Conservation (phyloP, 2,329 filamentous ascomycete genomes). For the Laburnicola sp. region DNA sequence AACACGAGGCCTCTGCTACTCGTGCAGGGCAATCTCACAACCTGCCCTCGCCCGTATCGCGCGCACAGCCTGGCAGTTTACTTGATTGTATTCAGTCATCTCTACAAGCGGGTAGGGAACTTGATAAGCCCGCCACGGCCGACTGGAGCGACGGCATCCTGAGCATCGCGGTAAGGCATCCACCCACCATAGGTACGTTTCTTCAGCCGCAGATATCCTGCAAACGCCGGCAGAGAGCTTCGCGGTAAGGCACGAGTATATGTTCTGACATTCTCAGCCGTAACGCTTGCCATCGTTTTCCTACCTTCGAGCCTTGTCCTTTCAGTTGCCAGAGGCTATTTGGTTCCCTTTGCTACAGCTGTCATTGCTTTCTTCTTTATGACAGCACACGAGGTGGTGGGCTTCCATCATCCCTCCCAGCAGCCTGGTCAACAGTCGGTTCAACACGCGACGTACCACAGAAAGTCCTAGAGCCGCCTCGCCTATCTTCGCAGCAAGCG, state of each 20-base stretch:
- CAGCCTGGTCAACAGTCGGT: background rate
- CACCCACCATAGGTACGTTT: background rate
- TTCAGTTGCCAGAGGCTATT: slow-evolving; percentile 5
- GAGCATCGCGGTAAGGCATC: slow-evolving; percentile 18
- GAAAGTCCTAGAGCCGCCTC: background rate
- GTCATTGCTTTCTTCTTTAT: slow-evolving; percentile 1
- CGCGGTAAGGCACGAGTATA: slow-evolving; percentile 10
- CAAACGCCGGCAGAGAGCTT: background rate
- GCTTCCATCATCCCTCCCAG: slow-evolving; percentile 5
- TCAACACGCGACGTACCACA: slow-evolving; percentile 4
- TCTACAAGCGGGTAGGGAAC: slow-evolving; percentile 5
- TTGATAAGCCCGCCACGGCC: slow-evolving; percentile 19
- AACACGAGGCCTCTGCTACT: background rate
- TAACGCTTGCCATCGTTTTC: background rate
- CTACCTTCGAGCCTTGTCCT: background rate
- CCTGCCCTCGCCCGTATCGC: slow-evolving; percentile 11
- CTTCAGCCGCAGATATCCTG: slow-evolving; percentile 20
- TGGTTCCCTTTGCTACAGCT: background rate
- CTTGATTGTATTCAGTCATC: slow-evolving; percentile 19
- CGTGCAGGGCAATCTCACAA: slow-evolving; percentile 2
- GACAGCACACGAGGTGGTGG: slow-evolving; percentile 6
- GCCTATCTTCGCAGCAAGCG: slow-evolving; percentile 7
- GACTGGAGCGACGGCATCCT: slow-evolving; percentile 9
- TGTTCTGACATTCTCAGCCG: slow-evolving; percentile 11
- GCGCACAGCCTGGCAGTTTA: slow-evolving; percentile 16